Conservation (phyloP, 805 yeast species). For the Ogataea haglerorum region DNA sequence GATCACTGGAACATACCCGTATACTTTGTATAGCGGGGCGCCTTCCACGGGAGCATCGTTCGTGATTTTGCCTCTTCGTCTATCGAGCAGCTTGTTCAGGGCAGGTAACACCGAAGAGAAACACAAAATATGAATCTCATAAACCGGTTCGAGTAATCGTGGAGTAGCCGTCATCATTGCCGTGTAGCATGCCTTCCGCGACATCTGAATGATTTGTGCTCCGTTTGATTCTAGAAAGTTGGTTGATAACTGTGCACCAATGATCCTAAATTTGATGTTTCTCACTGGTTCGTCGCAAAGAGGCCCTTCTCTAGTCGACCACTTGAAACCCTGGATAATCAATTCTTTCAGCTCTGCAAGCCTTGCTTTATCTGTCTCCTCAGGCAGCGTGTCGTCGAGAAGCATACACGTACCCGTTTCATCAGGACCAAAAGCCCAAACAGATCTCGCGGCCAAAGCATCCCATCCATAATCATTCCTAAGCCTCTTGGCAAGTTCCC, state of each 20-base stretch:
- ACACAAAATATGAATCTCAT: slow-evolving; percentile 56
- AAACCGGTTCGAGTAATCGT: slow-evolving; percentile 76
- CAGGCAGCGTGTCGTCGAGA: slow-evolving; percentile 69
- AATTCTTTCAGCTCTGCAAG: slow-evolving; percentile 47
- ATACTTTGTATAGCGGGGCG: slow-evolving; percentile 59
- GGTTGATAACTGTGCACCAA: slow-evolving; percentile 53
- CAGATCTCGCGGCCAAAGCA: slow-evolving; percentile 71
- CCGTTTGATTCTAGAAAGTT: slow-evolving; percentile 48
- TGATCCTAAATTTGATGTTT: slow-evolving; percentile 64
- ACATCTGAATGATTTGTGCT: slow-evolving; percentile 77
- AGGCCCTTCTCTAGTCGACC: slow-evolving; percentile 88
- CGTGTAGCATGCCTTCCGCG: slow-evolving; percentile 79
- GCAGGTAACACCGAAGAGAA: slow-evolving; percentile 34
- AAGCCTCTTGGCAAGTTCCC: slow-evolving; percentile 51
- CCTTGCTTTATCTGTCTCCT: slow-evolving; percentile 58
- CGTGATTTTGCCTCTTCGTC: slow-evolving; percentile 65
- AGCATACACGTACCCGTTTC: slow-evolving; percentile 50
- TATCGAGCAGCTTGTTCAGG: slow-evolving; percentile 40
- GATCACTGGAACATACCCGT: slow-evolving; percentile 76
- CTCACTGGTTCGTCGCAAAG: slow-evolving; percentile 81
- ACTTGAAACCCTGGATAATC: slow-evolving; percentile 73
- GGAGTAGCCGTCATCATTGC: slow-evolving; percentile 80
- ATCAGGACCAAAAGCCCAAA: slow-evolving; percentile 74
- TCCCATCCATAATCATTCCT: slow-evolving; percentile 73
- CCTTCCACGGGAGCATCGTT: slow-evolving; percentile 60